phyloP scores from a whole-genome alignment of 2,329 filamentous ascomycete genomes.

The Aspergillus clavatus region DNA sequence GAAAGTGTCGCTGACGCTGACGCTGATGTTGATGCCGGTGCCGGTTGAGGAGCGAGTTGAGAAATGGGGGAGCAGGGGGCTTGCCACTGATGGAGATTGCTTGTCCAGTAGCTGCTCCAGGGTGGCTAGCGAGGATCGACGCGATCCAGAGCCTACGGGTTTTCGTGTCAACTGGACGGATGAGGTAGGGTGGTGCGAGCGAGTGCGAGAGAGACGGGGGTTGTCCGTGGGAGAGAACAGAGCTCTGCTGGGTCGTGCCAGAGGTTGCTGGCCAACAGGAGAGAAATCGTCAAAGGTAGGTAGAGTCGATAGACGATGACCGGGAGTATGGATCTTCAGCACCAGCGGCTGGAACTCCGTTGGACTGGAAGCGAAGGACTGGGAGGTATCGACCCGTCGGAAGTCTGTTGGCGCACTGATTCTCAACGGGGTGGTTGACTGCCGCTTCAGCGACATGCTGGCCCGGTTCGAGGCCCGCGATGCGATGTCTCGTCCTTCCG shows the following conservation, averaged over 20 bases:
- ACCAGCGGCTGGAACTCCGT: conserved; percentile 40
- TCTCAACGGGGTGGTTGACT: conserved; percentile 26
- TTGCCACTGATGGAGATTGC: conserved; percentile 11
- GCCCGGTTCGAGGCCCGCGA: conserved; percentile 39
- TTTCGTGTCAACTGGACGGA: conserved; percentile 33
- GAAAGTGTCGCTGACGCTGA: conserved; percentile 13
- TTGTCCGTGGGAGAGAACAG: conserved; percentile 20
- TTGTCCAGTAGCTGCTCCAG: conserved; percentile 21
- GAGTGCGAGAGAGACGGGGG: conserved; percentile 16
- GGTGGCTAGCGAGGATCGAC: conserved; percentile 24
- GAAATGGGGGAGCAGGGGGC: conserved; percentile 30
- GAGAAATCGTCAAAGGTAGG: conserved; percentile 42
- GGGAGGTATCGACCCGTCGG: conserved; percentile 30
- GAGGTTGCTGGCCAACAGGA: conserved; percentile 23
- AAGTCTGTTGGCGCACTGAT: conserved; percentile 44
- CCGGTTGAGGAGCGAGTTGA: conserved; percentile 16
- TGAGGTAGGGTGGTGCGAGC: conserved; percentile 19
- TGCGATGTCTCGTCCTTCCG: conserved; percentile 34
- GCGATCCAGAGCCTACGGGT: conserved; percentile 32
- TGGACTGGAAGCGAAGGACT: conserved; percentile 4
- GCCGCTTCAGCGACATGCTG: conserved; percentile 37
- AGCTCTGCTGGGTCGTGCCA: conserved; percentile 30
- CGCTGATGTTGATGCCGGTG: conserved; percentile 7
- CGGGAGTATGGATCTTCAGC: conserved; percentile 44
- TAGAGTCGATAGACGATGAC: conserved; percentile 42